Evolutionary conservation across 495 filamentous ascomycete genomes (phyloP).

Genomic region (Trichoderma erinaceum): DNA sequence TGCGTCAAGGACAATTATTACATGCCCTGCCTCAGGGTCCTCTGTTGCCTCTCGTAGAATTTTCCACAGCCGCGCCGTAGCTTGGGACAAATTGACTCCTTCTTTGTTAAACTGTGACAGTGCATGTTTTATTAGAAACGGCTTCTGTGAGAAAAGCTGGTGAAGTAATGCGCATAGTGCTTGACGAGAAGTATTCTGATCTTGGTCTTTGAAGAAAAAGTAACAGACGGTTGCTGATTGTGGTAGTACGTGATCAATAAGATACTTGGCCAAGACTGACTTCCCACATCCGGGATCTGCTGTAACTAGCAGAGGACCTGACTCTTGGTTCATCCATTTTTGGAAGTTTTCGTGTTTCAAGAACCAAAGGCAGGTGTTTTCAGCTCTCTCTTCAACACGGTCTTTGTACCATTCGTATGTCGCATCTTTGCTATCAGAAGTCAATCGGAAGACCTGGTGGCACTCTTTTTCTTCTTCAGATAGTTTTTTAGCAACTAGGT

Average conservation of each 20-base stretch:
- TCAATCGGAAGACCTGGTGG: conserved; percentile 30
- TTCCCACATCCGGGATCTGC: conserved; percentile 48
- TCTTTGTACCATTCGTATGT: conserved; percentile 40
- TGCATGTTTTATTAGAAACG: conserved; percentile 15
- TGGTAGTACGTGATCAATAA: conserved; percentile 28
- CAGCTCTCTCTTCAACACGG: conserved; percentile 17
- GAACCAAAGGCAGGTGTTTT: conserved; percentile 30
- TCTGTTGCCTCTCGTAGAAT: conserved; percentile 29
- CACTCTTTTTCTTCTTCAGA: conserved; percentile 26
- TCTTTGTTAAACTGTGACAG: background rate
- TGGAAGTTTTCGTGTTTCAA: conserved; percentile 20
- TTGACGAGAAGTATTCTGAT: conserved; percentile 22
- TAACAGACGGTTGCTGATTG: conserved; percentile 24
- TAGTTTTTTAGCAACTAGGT: background rate
- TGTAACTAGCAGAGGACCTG: conserved; percentile 29
- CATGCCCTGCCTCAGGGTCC: conserved; percentile 31
- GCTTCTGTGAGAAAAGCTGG: conserved; percentile 26
- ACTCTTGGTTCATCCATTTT: conserved; percentile 15
- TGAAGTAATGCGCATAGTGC: conserved; percentile 33
- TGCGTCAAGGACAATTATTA: conserved; percentile 40
- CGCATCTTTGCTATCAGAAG: conserved; percentile 22
- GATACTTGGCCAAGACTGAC: conserved; percentile 37
- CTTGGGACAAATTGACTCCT: conserved; percentile 1
- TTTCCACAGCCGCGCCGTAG: conserved; percentile 33
- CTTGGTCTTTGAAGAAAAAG: conserved; percentile 32